Evolutionary conservation across 495 filamentous ascomycete genomes (phyloP), one percentile per base, ranked within the genome.

Genomic region (Penicillium egyptiacum): DNA sequence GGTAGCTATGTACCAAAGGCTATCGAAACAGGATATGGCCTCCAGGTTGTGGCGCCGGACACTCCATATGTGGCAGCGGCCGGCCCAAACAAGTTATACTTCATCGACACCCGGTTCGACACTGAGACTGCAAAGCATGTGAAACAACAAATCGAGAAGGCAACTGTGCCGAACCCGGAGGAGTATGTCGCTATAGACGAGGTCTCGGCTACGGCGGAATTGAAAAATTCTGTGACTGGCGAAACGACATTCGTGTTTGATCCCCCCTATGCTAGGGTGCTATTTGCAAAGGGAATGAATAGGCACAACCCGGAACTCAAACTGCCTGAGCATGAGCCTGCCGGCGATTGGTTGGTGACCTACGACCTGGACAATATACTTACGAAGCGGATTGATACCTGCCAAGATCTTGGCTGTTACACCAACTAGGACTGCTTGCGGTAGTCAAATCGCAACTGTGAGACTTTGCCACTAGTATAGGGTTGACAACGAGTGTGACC

Each of bases 211-310:
- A 63, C 56, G 5, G 60, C 51, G 4, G 56, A 56, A 45, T 10
- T 53, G 3, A 63, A 46, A 49, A 56, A 59, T 25, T 5, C 5
- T 2, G 19, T 41, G 31, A 59, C 51, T 1, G 53, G 50, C 48
- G 56, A 63, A 63, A 63, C 52, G 37, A 53, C 52, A 49, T 63
- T 63, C 31, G 42, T 56, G 0, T 59, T 59, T 11, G 60, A 63
- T 28, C 56, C 60, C 9, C 14, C 26, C 17, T 62, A 59, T 39
- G 51, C 60, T 10, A 56, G 56, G 30, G 56, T 62, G 28, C 9
- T 62, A 6, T 59, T 63, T 53, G 60, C 56, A 17, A 46, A 31
- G 40, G 47, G 31, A 26, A 63, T 63, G 16, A 63, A 59, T 10
- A 63, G 23, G 42, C 51, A 23, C 23, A 59, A 63, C 31, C 52